Evolutionary conservation across 2,329 filamentous ascomycete genomes (phyloP), one percentile per base, ranked within the genome.

Genomic region (Seiridium cupressi): DNA sequence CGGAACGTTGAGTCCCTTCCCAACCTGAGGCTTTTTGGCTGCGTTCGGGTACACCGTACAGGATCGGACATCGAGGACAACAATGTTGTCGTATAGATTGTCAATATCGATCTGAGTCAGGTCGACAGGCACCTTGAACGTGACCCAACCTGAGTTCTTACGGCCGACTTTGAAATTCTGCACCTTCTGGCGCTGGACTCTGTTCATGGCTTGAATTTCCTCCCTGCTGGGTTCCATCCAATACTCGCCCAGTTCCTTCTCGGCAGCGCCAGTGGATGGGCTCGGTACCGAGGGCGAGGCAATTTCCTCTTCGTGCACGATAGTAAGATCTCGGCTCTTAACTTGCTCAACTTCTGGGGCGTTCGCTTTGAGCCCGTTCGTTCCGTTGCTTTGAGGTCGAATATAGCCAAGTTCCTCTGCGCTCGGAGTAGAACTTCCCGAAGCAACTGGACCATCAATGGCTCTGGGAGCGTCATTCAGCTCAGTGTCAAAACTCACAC

Each of bases 1-100:
- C 3, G 93, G 93, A 6, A 97, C 92, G 69, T 99, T 99, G 64
- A 99, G 82, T 5, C 92, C 94, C 70, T 93, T 92, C 60, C 96
- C 95, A 60, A 89, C 83, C 0, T 89, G 84, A 13, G 95, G 93
- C 76, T 97, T 99, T 71, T 88, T 87, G 4, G 84, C 82, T 46
- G 87, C 81, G 49, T 89, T 84, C 4, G 86, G 89, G 70, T 99
- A 99, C 6, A 98, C 95, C 0, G 94, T 97, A 32, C 92, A 92
- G 7, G 89, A 89, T 42, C 95, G 90, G 55, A 89, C 83, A 48
- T 86, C 84, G 54, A 98, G 85, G 57, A 88, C 81, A 42, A 98
- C 90, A 67, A 97, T 89, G 34, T 83, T 84, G 53, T 84, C 90
- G 55, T 86, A 89, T 32, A 99, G 83, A n/a, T 91, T 84, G 65